phyloP scores from a whole-genome alignment of 352 stramenopile species.

The Globisporangium splendens region DNA sequence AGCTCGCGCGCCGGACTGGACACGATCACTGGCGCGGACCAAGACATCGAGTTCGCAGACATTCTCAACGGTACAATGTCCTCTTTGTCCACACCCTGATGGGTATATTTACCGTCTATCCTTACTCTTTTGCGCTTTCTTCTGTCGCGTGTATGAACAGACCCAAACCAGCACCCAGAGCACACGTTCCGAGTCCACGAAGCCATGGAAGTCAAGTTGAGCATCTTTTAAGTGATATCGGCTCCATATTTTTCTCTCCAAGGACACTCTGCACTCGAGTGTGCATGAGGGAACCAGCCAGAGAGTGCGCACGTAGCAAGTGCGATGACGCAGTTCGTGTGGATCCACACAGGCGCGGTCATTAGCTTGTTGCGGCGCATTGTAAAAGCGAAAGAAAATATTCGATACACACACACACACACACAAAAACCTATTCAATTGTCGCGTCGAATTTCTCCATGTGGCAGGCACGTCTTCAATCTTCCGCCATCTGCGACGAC shows the following conservation, averaged over 20 bases:
- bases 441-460: too few relatives aligned
- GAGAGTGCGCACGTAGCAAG: too few relatives aligned
- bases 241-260: background rate
- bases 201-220: constrained; percentile 87
- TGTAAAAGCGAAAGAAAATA: too few relatives aligned
- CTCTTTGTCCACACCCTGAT: background rate
- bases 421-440: too few relatives aligned
- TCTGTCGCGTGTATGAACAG: constrained; percentile 21
- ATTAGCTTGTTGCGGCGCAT: too few relatives aligned
- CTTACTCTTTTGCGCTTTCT: background rate
- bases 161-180: constrained; percentile 76
- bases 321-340: too few relatives aligned
- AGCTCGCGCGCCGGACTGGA: constrained; percentile 75
- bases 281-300: too few relatives aligned
- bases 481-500: too few relatives aligned
- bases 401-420: too few relatives aligned
- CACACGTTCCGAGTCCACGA: constrained; percentile 82
- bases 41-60: constrained; percentile 77
- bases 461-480: too few relatives aligned
- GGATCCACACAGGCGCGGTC: too few relatives aligned
- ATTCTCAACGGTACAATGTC: constrained; percentile 67
- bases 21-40: constrained; percentile 74
- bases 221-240: constrained; percentile 73
- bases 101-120: constrained; percentile 2
- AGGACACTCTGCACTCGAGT: too few relatives aligned